phyloP scores from a whole-genome alignment of 78 protist genomes.

The Dictyostelium citrinum region DNA sequence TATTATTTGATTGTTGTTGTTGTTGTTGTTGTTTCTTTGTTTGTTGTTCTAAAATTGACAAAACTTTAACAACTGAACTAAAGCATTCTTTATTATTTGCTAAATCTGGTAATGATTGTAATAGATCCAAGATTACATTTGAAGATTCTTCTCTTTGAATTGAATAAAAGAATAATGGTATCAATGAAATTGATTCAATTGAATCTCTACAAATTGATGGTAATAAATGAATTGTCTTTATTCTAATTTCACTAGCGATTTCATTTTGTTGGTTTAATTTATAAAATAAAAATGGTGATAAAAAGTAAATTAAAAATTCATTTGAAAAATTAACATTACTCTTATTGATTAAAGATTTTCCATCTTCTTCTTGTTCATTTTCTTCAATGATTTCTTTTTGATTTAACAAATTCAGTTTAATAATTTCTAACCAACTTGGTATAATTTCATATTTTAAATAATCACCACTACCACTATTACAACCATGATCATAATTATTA shows the following conservation, averaged over 20 bases:
- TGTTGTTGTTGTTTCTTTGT: neutral
- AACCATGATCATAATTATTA: neutral
- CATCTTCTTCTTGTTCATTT: neutral
- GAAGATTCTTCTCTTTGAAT: neutral
- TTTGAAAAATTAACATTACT: neutral
- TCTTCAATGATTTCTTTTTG: neutral
- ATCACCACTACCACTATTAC: neutral
- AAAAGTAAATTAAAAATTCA: slow-evolving; percentile 32
- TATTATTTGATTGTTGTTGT: neutral
- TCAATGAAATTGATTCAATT: neutral
- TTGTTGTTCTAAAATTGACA: slow-evolving; percentile 1
- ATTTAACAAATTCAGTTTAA: neutral
- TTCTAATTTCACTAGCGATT: neutral
- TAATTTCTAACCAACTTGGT: neutral
- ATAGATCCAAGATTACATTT: neutral
- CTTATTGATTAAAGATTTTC: no score
- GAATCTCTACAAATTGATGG: neutral
- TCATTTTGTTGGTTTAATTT: neutral
- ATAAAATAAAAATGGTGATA: slow-evolving; percentile 12
- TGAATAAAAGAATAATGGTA: slow-evolving; percentile 6
- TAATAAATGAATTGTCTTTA: neutral
- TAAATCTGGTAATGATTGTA: neutral
- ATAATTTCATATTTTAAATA: neutral
- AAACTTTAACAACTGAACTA: neutral
- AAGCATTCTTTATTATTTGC: slow-evolving; percentile 1